These are phyloP conservation scores for Erythrobasidium hasegawianum DNA, from an alignment of 1,284 basidiomycete species.

Conservation along the genomic window DNA sequence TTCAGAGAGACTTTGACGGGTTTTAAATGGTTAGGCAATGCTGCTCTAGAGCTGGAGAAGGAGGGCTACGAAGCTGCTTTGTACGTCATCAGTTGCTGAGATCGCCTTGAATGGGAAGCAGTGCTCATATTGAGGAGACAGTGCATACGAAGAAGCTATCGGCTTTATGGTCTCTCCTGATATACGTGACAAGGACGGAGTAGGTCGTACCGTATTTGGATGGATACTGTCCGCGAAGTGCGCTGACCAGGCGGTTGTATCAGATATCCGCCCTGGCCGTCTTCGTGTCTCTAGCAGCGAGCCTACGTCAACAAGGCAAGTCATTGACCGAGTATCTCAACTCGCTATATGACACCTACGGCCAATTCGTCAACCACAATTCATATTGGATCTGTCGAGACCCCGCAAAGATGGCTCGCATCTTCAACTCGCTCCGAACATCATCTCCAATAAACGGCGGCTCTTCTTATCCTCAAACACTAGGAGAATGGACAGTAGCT, in stretches of 20 bases:
- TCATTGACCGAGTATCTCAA: slow-evolving; percentile 60
- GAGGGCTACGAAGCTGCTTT: slow-evolving; percentile 70
- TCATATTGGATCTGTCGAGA: slow-evolving; percentile 73
- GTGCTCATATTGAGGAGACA: no score
- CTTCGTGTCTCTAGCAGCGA: slow-evolving; percentile 64
- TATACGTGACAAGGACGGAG: slow-evolving; percentile 78
- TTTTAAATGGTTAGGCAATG: slow-evolving; percentile 63
- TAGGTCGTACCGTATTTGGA: slow-evolving; percentile 59
- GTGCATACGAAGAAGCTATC: slow-evolving; percentile 80
- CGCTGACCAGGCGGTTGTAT: neutral
- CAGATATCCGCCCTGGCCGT: slow-evolving; percentile 52
- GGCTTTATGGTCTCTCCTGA: slow-evolving; percentile 72
- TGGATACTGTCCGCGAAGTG: no score
- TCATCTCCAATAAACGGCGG: neutral
- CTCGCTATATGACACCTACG: slow-evolving; percentile 57
- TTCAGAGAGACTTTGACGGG: slow-evolving; percentile 79
- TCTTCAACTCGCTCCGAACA: slow-evolving; percentile 62
- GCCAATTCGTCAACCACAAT: slow-evolving; percentile 57
- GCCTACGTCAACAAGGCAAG: slow-evolving; percentile 56
- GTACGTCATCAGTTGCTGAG: slow-evolving; percentile 3
- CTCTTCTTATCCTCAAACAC: slow-evolving; percentile 54
- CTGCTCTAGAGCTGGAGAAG: slow-evolving; percentile 60
- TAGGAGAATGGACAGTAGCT: slow-evolving; percentile 61
- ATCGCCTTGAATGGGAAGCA: no score
- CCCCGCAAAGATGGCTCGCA: slow-evolving; percentile 59